A percentile compares a stretch with the other conserved stretches of the same genome.
Evolutionary conservation across 2,329 filamentous ascomycete species (phyloP).

Genomic region (Leptographium radiaticola): DNA sequence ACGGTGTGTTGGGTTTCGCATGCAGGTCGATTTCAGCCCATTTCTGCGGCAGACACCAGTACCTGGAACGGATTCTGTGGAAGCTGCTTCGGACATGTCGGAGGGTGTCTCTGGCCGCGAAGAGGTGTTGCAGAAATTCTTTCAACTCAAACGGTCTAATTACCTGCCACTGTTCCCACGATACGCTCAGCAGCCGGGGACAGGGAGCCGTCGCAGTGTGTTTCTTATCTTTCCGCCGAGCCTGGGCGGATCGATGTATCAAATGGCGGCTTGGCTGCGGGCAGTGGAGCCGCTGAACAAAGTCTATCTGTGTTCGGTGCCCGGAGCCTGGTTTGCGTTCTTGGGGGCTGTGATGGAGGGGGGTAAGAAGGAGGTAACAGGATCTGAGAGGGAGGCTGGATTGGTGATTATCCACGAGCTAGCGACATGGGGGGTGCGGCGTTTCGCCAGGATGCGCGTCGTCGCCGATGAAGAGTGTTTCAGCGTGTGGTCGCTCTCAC

Average conservation of each 20-base stretch:
- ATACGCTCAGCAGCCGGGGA: constrained; percentile 7
- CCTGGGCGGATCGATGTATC: constrained; percentile 19
- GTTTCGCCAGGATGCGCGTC: constrained; percentile 25
- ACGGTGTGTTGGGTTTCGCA: constrained; percentile 25
- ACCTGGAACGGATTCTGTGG: background rate
- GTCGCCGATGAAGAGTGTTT: constrained; percentile 13
- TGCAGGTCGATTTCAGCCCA: constrained; percentile 10
- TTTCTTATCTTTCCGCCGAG: constrained; percentile 36
- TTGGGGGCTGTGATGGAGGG: background rate
- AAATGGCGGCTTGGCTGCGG: constrained; percentile 32
- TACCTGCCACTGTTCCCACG: constrained; percentile 12
- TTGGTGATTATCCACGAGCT: constrained; percentile 33
- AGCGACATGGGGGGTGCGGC: constrained; percentile 22
- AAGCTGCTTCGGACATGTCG: background rate
- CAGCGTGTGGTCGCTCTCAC: constrained; percentile 28
- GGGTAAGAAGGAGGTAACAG: background rate
- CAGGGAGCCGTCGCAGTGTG: constrained; percentile 20
- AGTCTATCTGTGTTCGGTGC: constrained; percentile 25
- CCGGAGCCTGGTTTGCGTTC: constrained; percentile 37
- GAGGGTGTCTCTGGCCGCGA: constrained; percentile 5
- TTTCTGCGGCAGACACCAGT: constrained; percentile 7
- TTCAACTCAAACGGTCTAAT: constrained; percentile 18
- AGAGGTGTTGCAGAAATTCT: constrained; percentile 14
- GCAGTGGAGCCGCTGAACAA: constrained; percentile 24
- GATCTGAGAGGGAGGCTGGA: constrained; percentile 9